phyloP scores from a whole-genome alignment of 2,329 filamentous ascomycete genomes.

The Scedosporium aurantiacum region DNA sequence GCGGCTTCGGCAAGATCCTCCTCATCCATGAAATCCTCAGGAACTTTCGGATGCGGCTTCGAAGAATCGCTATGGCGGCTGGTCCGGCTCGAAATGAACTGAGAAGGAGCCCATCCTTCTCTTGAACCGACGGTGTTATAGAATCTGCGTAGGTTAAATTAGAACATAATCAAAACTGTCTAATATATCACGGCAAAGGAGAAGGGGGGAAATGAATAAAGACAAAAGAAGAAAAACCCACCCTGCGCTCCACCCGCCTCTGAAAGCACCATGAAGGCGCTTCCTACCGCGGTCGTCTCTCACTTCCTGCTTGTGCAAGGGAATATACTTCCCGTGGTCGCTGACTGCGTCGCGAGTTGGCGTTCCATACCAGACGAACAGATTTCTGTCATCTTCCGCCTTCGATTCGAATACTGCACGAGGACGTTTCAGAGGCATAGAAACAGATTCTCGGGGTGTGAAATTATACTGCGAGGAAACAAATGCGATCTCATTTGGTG shows the following conservation, averaged over 20 bases:
- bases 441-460: constrained; percentile 8
- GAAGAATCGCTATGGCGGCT: constrained; percentile 62
- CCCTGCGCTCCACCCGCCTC: constrained; percentile 93
- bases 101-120: constrained; percentile 89
- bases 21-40: constrained; percentile 96
- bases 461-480: not conserved
- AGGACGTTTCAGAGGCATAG: constrained; percentile 71
- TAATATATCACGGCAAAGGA: too few species aligned
- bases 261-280: constrained; percentile 90
- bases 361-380: constrained; percentile 73
- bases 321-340: constrained; percentile 86
- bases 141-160: constrained; percentile 45
- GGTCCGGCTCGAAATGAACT: constrained; percentile 80
- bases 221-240: too few species aligned
- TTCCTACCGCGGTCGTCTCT: constrained; percentile 85
- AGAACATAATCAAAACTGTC: not conserved
- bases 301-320: constrained; percentile 97
- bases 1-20: constrained; percentile 84
- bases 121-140: constrained; percentile 98
- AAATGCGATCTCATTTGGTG: not conserved
- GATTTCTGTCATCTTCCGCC: constrained; percentile 52
- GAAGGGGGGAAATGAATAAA: too few species aligned
- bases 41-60: constrained; percentile 44
- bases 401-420: constrained; percentile 70
- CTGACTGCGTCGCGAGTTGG: constrained; percentile 71